Evolutionary conservation across 768 basidiomycete species (phyloP).

Genomic region (Neoboletus subvelutipes): DNA sequence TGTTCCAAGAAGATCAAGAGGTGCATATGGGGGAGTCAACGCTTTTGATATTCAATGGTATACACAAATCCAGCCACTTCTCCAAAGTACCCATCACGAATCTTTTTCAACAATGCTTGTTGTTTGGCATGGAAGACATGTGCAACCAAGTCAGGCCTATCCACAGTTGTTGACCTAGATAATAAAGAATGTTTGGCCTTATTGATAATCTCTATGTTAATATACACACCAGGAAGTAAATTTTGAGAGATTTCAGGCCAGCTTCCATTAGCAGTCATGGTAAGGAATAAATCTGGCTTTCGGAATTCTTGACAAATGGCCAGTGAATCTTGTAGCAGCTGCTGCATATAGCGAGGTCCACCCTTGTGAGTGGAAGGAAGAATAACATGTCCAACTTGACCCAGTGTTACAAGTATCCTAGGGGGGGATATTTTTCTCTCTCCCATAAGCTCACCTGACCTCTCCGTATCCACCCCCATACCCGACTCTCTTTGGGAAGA

Average conservation of each 20-base stretch:
- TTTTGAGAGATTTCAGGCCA: conserved; percentile 46
- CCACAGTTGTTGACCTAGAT: neutral
- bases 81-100: conserved; percentile 44
- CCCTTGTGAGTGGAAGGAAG: no score
- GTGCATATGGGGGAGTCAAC: neutral
- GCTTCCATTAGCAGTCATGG: conserved; percentile 52
- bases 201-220: no score
- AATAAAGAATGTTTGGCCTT: no score
- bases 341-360: conserved; percentile 42
- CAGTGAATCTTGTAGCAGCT: conserved; percentile 45
- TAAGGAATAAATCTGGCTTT: conserved; percentile 48
- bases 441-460: no score
- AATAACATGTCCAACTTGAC: no score
- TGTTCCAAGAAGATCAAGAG: neutral
- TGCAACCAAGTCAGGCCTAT: no score
- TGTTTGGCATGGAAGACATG: no score
- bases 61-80: conserved; percentile 43
- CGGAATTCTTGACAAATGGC: conserved; percentile 39
- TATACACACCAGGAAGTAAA: conserved; percentile 33
- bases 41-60: conserved; percentile 40
- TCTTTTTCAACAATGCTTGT: conserved; percentile 34
- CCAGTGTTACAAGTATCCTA: no score
- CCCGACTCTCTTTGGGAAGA: no score
- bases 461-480: no score
- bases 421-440: no score